Evolutionary conservation across 2,329 filamentous ascomycete genomes (phyloP), one percentile per base, ranked within the genome.

Genomic region (Lecanicillium sp.): DNA sequence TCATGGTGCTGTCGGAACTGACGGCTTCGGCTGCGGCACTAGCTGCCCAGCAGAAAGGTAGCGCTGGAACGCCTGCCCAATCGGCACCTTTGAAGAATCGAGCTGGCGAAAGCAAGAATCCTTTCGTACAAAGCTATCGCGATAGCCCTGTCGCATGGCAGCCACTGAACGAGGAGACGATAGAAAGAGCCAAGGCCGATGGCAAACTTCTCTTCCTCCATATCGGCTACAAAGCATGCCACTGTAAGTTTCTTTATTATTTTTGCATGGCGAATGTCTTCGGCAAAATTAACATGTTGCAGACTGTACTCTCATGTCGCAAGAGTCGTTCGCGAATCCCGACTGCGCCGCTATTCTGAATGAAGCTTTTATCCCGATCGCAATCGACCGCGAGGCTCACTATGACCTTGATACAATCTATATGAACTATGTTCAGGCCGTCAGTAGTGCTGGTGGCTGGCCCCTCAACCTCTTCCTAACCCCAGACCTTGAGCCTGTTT

Each of bases 371-470:
- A 78, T 98, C 32, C 90, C 92, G 4, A 80, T 96, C 57, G 84
- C 95, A 51, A 77, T 96, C 53, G 92, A 98, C 60, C 79, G 89
- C 43, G 92, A 98, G 62, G 87, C 95, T 62, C 80, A 90, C 18
- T 90, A 90, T 8, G 89, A 96, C 55, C 79, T 96, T 47, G 92
- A 98, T 55, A 80, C 85, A 45, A 89, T 96, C 47, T 96, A 96
- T 60, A 95, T 95, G 87, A 95, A 95, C 65, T 98, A 95, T 59
- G 83, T 95, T 29, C 88, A 95, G 58, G 90, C 90, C 2, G 90
- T 92, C 9, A 94, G 84, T 42, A 88, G 85, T 15, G 82, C 78
- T 2, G 90, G 88, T 9, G 92, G 92, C 29, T 96, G 92, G 89
- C 92, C 92, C 1, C 65, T 96, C 44, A 96, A 95, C 54, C 81